Evolutionary conservation across 75 land plant species (phyloP).

Genomic region (Pinus taeda): DNA sequence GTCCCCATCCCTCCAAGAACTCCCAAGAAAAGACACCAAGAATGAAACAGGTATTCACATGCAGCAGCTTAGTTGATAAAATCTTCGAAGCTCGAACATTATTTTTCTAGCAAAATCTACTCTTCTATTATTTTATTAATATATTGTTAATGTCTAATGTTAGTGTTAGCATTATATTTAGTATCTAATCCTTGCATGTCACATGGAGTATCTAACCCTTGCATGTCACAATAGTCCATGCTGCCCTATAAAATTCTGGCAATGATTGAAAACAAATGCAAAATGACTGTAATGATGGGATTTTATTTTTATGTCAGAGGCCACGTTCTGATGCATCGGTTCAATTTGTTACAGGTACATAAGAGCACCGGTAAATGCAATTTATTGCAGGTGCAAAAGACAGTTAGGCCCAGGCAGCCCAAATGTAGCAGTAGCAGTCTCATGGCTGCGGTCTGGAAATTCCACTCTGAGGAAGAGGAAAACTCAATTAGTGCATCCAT

Average conservation of each 20-base stretch:
- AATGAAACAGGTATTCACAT: constrained; percentile 1
- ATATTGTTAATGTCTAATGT: background rate
- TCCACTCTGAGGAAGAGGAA: constrained; percentile 3
- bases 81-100: background rate
- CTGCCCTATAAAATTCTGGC: too few relatives aligned
- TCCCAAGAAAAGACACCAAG: background rate
- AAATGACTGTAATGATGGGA: too few relatives aligned
- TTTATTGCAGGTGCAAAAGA: background rate
- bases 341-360: background rate
- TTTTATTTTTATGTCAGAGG: too few relatives aligned
- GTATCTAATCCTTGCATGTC: too few relatives aligned
- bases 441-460: background rate
- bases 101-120: too few relatives aligned
- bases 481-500: too few relatives aligned
- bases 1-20: background rate
- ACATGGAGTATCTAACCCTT: too few relatives aligned
- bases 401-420: background rate
- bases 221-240: too few relatives aligned
- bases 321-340: too few relatives aligned
- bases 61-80: background rate
- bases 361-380: background rate
- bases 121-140: too few relatives aligned
- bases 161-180: too few relatives aligned
- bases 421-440: background rate
- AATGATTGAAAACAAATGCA: too few relatives aligned